Evolutionary conservation across 768 basidiomycete genomes (phyloP).

Genomic region (Phlebiopsis gigantea): DNA sequence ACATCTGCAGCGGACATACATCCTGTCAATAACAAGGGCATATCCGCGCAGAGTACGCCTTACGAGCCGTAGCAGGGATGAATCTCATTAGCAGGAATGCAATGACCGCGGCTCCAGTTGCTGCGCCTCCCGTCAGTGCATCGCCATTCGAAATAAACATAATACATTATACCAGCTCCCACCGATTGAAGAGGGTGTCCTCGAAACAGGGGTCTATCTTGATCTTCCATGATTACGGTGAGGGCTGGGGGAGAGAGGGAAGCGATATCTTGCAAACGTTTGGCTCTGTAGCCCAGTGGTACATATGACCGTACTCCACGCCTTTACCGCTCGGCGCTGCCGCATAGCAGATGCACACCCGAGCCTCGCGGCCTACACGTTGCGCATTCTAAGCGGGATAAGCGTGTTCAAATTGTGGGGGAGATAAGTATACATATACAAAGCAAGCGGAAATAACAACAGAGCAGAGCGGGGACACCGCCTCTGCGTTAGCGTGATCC

Average conservation of each 20-base stretch:
- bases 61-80: conserved; percentile 4
- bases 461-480: background rate
- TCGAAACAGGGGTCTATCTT: conserved; percentile 10
- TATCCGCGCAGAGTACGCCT: background rate
- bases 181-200: conserved; percentile 9
- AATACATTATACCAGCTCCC: conserved; percentile 1
- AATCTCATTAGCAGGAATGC: background rate
- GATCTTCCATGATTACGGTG: background rate
- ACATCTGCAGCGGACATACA: conserved; percentile 20
- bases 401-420: background rate
- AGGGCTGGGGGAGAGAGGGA: background rate
- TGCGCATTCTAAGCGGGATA: background rate
- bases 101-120: conserved; percentile 3
- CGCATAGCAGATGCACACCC: background rate
- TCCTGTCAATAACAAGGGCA: background rate
- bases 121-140: background rate
- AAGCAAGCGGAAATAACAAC: background rate
- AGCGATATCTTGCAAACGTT: too few relatives aligned
- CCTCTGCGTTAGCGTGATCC: background rate
- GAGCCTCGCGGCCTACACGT: background rate
- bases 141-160: background rate
- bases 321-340: background rate
- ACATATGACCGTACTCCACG: background rate
- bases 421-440: background rate
- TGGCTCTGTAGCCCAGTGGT: too few relatives aligned